Evolutionary conservation across 352 stramenopile species (phyloP).

Genomic region (Pythium pyrilobum): DNA sequence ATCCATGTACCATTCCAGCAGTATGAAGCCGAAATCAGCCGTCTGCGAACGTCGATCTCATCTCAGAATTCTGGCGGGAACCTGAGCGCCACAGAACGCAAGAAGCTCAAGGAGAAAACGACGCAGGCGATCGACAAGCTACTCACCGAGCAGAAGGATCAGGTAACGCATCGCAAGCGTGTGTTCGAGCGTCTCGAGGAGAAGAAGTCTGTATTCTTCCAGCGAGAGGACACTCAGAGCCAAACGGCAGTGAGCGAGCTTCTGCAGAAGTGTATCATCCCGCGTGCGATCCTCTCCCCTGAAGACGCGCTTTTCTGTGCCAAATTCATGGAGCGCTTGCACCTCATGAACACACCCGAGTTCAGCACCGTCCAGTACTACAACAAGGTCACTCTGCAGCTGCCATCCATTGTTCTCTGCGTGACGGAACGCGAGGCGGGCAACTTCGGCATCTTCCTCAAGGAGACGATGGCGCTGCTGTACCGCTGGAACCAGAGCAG

Average conservation of each 20-base stretch:
- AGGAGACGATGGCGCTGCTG: conserved; percentile 66
- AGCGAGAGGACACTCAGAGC: conserved; percentile 25
- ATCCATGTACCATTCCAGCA: conserved; percentile 81
- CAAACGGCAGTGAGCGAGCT: conserved; percentile 59
- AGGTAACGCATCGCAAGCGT: conserved; percentile 80
- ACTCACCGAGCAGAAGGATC: conserved; percentile 81
- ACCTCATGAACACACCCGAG: conserved; percentile 61
- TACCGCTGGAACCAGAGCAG: conserved; percentile 77
- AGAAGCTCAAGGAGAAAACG: conserved; percentile 79
- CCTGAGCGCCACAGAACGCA: conserved; percentile 54
- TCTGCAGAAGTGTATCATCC: conserved; percentile 79
- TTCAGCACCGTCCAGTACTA: conserved; percentile 83
- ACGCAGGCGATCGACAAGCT: conserved; percentile 78
- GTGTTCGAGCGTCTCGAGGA: conserved; percentile 73
- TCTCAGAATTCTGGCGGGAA: conserved; percentile 24
- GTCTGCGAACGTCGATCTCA: conserved; percentile 54
- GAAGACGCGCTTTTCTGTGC: conserved; percentile 81
- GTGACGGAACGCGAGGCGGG: conserved; percentile 79
- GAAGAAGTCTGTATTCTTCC: conserved; percentile 68
- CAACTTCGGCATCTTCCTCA: conserved; percentile 85
- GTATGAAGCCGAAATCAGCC: conserved; percentile 80
- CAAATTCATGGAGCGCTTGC: conserved; percentile 83
- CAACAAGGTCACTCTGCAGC: conserved; percentile 68
- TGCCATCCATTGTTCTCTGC: conserved; percentile 74
- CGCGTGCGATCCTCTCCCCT: conserved; percentile 67